These are phyloP conservation scores for Cladosporium austrohemisphaericum DNA, from an alignment of 2,329 filamentous ascomycete species.

Conservation along the genomic window DNA sequence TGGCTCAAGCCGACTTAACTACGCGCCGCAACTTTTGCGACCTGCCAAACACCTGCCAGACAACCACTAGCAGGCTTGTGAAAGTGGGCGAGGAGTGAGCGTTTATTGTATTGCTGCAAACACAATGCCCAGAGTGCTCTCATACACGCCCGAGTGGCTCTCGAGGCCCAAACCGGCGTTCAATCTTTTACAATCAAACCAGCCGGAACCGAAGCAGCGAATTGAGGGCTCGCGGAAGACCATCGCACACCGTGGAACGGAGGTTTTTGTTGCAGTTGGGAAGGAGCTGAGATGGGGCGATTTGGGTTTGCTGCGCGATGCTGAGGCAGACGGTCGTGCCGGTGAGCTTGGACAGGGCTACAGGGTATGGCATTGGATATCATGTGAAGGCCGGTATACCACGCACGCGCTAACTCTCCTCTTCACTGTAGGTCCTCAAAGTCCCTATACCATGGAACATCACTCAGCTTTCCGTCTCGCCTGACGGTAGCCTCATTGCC, in stretches of 20 bases:
- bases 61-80: background rate
- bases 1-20: too few species aligned
- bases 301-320: constrained; percentile 71
- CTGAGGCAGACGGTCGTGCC: constrained; percentile 17
- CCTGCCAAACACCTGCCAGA: background rate
- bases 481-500: constrained; percentile 74
- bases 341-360: constrained; percentile 20
- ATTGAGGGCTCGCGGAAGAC: constrained; percentile 51
- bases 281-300: constrained; percentile 92
- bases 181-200: constrained; percentile 62
- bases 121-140: constrained; percentile 80
- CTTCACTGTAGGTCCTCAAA: constrained; percentile 61
- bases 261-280: constrained; percentile 83
- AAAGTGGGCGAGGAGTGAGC: background rate
- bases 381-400: background rate
- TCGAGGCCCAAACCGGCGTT: constrained; percentile 72
- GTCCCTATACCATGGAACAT: constrained; percentile 78
- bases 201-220: constrained; percentile 17
- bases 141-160: constrained; percentile 85
- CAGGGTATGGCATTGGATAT: constrained; percentile 19
- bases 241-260: constrained; percentile 76
- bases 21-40: constrained; percentile 4
- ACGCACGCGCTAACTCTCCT: background rate
- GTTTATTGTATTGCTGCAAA: background rate
- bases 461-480: constrained; percentile 78